A percentile compares a stretch with the other conserved stretches of the same genome.
Evolutionary conservation across 139 green algal species (phyloP).

Genomic region (Micractinium conductrix): DNA sequence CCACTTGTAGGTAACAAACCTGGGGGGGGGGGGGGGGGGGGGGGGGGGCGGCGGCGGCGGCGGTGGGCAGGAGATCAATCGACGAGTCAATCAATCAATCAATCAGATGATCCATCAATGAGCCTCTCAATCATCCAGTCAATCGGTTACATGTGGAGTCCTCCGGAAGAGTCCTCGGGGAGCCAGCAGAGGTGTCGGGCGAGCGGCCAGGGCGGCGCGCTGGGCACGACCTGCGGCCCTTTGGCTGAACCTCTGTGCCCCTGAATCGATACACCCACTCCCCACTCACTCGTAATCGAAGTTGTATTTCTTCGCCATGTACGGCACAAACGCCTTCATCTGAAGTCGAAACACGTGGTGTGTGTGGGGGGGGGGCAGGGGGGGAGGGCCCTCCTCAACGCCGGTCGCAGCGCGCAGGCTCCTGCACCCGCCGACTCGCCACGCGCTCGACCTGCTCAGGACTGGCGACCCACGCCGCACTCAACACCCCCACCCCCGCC

Average conservation of each 20-base stretch:
- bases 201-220: no score
- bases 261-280: no score
- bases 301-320: slow-evolving; percentile 86
- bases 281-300: slow-evolving; percentile 90
- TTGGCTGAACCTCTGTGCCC: no score
- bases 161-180: no score
- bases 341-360: not conserved
- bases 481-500: not conserved
- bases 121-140: no score
- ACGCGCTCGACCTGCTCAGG: not conserved
- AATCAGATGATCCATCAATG: no score
- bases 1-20: slow-evolving; percentile 99
- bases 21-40: slow-evolving; percentile 3
- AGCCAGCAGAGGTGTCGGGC: no score
- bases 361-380: not conserved
- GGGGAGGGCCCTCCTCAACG: not conserved
- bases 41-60: not conserved
- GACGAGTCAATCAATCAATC: no score
- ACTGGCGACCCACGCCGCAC: no score
- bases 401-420: no score
- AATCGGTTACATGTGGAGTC: no score
- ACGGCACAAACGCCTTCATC: slow-evolving; percentile 85
- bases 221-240: no score
- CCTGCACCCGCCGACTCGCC: not conserved
- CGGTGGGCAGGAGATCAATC: not conserved